phyloP scores from a whole-genome alignment of 108 stramenopile species.

The Pseudonitzschia delicatissima region DNA sequence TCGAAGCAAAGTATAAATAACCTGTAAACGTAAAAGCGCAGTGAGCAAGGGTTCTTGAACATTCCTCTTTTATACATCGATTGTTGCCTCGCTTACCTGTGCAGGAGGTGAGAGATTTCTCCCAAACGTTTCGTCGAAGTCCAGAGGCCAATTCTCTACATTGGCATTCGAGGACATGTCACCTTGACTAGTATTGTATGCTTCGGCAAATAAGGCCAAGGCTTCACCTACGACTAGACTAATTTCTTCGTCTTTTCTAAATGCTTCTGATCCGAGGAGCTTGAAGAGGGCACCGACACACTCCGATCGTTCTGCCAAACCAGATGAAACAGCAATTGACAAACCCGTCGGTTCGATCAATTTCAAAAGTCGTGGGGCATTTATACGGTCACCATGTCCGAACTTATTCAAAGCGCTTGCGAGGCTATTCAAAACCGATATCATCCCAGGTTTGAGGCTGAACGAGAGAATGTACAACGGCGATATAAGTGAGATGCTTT shows the following conservation, averaged over 20 bases:
- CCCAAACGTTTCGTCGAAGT: conserved; percentile 47
- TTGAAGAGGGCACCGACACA: conserved; percentile 62
- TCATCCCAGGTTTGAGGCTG: background rate
- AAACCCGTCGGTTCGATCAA: conserved; percentile 55
- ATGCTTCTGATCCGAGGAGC: conserved; percentile 60
- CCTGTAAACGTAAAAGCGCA: background rate
- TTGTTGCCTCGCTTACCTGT: too few species aligned
- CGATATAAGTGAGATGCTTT: background rate
- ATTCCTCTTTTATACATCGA: background rate
- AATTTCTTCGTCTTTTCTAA: conserved; percentile 75
- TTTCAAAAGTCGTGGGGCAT: conserved; percentile 50
- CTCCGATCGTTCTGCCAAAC: conserved; percentile 30
- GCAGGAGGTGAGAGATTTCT: conserved; percentile 58
- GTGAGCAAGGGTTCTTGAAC: background rate
- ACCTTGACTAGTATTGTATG: conserved; percentile 25
- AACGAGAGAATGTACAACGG: background rate
- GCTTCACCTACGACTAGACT: conserved; percentile 74
- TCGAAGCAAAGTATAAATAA: conserved; percentile 53
- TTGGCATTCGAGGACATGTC: conserved; percentile 13
- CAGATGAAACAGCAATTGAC: conserved; percentile 48
- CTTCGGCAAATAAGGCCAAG: conserved; percentile 57
- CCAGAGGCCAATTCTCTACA: conserved; percentile 38
- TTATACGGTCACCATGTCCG: conserved; percentile 52
- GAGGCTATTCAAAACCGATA: conserved; percentile 32
- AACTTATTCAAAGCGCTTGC: conserved; percentile 46